phyloP scores from a whole-genome alignment of 2,329 filamentous ascomycete species.

The Cordyceps pruinosa region DNA sequence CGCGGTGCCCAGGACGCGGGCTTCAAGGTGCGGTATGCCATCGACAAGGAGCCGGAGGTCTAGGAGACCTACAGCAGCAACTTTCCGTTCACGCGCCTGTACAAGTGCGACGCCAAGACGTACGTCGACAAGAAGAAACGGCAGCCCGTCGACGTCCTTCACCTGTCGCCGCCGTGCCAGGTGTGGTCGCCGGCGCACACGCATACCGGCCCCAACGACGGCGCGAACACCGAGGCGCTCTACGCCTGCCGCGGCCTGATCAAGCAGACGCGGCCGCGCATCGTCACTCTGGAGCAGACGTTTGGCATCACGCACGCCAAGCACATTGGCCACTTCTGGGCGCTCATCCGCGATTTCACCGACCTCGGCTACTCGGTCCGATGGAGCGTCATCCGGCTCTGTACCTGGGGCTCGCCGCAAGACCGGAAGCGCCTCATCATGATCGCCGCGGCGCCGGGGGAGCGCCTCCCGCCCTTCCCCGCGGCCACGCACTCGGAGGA shows the following conservation, averaged over 20 bases:
- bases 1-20: constrained; percentile 54
- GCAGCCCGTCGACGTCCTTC: constrained; percentile 57
- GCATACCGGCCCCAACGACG: constrained; percentile 58
- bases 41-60: constrained; percentile 56
- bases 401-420: constrained; percentile 45
- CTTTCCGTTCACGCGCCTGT: constrained; percentile 45
- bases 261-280: constrained; percentile 50
- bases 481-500: constrained; percentile 47
- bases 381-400: constrained; percentile 55
- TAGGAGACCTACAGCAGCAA: constrained; percentile 52
- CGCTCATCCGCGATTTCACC: constrained; percentile 58
- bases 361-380: constrained; percentile 60
- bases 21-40: constrained; percentile 50
- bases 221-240: constrained; percentile 57
- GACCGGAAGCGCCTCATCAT: constrained; percentile 46
- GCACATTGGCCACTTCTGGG: constrained; percentile 50
- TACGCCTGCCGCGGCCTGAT: constrained; percentile 51
- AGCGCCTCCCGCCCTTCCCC: constrained; percentile 61
- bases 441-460: constrained; percentile 59
- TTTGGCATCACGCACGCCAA: constrained; percentile 54
- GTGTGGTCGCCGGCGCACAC: constrained; percentile 69
- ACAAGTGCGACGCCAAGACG: constrained; percentile 38
- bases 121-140: constrained; percentile 36
- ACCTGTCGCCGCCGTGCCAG: constrained; percentile 73
- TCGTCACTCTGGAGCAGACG: constrained; percentile 76